A percentile compares a stretch with the other conserved stretches of the same genome.
Conservation (phyloP, 805 yeast species). For the Schwanniomyces vanrijiae region DNA sequence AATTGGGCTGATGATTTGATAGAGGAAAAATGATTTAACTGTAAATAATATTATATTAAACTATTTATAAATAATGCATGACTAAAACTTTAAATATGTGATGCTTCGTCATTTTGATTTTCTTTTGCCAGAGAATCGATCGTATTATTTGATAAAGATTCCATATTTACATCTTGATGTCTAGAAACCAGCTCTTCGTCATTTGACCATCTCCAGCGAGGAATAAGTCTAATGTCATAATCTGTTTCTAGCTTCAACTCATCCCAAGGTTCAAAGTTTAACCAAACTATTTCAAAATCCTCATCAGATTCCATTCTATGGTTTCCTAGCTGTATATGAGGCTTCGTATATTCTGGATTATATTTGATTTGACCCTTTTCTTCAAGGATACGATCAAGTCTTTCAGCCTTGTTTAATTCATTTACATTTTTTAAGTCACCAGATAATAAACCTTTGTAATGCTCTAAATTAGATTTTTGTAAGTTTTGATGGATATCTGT, state of each 20-base stretch:
- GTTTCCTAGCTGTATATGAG: conserved; percentile 37
- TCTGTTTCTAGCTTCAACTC: conserved; percentile 40
- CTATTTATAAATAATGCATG: conserved; percentile 1
- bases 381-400: conserved; percentile 35
- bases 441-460: conserved; percentile 18
- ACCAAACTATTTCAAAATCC: conserved; percentile 45
- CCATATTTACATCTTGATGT: background rate
- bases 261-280: conserved; percentile 46
- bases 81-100: conserved; percentile 5
- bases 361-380: conserved; percentile 22
- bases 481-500: conserved; percentile 29
- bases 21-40: conserved; percentile 13
- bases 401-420: conserved; percentile 36
- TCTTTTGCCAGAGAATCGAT: background rate
- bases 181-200: no score
- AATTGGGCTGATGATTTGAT: conserved; percentile 44
- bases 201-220: conserved; percentile 16
- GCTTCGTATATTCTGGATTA: conserved; percentile 32
- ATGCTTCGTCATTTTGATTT: conserved; percentile 4
- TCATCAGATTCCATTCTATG: conserved; percentile 38
- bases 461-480: conserved; percentile 19
- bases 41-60: conserved; percentile 6
- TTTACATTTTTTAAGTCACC: conserved; percentile 28
- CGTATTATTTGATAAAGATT: background rate
- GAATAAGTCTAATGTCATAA: conserved; percentile 39